phyloP scores from a whole-genome alignment of 2,329 filamentous ascomycete species.

The Nemania sp. region DNA sequence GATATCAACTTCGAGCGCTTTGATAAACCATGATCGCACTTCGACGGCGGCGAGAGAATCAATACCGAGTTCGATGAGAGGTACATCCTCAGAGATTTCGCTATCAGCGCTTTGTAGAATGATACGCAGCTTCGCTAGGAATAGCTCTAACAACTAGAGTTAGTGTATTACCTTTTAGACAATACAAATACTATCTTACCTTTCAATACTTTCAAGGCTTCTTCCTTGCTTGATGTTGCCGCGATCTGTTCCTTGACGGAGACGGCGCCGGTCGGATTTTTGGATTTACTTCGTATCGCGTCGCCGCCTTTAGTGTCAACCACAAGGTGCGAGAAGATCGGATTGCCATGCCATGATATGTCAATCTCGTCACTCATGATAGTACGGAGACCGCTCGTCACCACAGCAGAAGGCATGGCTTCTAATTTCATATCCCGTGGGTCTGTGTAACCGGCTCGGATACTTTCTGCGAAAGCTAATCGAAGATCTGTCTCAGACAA shows the following conservation, averaged over 20 bases:
- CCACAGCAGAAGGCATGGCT: conserved; percentile 6
- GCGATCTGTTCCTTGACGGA: conserved; percentile 20
- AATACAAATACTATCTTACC: conserved; percentile 9
- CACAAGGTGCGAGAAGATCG: conserved; percentile 44
- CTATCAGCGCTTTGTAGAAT: conserved; percentile 31
- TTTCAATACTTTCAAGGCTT: conserved; percentile 21
- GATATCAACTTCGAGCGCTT: conserved; percentile 58
- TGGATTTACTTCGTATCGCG: conserved; percentile 2
- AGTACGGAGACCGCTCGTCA: conserved; percentile 30
- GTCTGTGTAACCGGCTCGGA: conserved; percentile 29
- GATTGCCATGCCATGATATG: conserved; percentile 43
- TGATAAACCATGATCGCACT: conserved; percentile 63
- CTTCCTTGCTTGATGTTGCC: conserved; percentile 12
- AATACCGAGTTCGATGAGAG: conserved; percentile 45
- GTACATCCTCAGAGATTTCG: conserved; percentile 23
- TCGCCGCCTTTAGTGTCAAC: conserved; percentile 4
- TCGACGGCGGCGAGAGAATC: conserved; percentile 52
- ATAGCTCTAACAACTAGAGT: conserved; percentile 25
- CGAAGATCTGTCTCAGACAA: conserved; percentile 33
- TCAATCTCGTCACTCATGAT: conserved; percentile 34
- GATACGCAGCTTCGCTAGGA: conserved; percentile 30
- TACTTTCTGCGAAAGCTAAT: conserved; percentile 34
- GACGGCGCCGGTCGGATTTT: conserved; percentile 11
- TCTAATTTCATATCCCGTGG: conserved; percentile 11
- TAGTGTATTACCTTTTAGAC: background rate